A percentile compares a stretch with the other conserved stretches of the same genome.
Conservation (phyloP, 1,284 basidiomycete species). For the Binderoboletus segoi region DNA sequence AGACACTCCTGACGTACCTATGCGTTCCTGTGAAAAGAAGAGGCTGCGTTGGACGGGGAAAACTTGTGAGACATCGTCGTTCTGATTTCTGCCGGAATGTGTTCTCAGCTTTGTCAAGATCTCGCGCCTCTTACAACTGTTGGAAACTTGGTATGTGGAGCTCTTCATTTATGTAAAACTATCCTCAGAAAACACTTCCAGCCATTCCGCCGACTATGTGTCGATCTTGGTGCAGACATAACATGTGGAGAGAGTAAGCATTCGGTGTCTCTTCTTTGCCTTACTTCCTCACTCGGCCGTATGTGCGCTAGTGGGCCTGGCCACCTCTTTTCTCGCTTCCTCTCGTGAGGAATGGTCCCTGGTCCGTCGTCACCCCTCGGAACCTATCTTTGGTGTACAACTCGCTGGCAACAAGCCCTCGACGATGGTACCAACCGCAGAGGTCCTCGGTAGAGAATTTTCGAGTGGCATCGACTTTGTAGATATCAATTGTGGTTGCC, state of each 20-base stretch:
- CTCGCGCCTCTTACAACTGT: conserved; percentile 95
- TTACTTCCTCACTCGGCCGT: neutral
- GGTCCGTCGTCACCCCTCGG: conserved; percentile 84
- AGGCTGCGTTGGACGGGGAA: conserved; percentile 86
- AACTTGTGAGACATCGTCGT: conserved; percentile 61
- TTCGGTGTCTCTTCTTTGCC: neutral
- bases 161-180: neutral
- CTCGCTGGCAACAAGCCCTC: conserved; percentile 78
- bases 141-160: conserved; percentile 77
- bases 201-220: conserved; percentile 93
- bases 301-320: conserved; percentile 68
- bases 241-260: conserved; percentile 89
- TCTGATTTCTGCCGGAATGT: neutral
- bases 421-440: conserved; percentile 81
- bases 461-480: conserved; percentile 80
- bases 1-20: conserved; percentile 68
- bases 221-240: conserved; percentile 88
- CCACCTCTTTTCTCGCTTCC: conserved; percentile 78
- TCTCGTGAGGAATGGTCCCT: conserved; percentile 93
- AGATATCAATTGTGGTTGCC: conserved; percentile 96
- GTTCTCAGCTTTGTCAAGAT: conserved; percentile 48
- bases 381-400: conserved; percentile 91
- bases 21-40: conserved; percentile 83
- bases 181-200: conserved; percentile 33
- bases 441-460: conserved; percentile 76